phyloP scores from a whole-genome alignment of 2,329 filamentous ascomycete species.

The Calonectria multiphialidica region DNA sequence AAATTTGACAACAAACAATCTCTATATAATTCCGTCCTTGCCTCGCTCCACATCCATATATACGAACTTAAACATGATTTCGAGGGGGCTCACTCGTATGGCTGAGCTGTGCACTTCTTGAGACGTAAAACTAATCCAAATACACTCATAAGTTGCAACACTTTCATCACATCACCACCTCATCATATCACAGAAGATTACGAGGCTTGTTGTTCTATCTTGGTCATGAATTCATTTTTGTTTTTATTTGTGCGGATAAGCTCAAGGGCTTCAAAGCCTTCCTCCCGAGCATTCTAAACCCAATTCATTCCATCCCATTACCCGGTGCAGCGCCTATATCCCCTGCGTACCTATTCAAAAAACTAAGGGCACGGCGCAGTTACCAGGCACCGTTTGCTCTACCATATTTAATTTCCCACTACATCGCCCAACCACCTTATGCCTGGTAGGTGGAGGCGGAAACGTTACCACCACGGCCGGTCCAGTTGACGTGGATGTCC shows the following conservation, averaged over 20 bases:
- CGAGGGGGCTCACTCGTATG: too few species aligned
- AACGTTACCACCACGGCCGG: slow-evolving; percentile 95
- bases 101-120: too few species aligned
- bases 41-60: too few species aligned
- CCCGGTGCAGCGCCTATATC: slow-evolving; percentile 40
- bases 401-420: slow-evolving; percentile 35
- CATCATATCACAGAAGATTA: too few species aligned
- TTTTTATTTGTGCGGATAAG: slow-evolving; percentile 29
- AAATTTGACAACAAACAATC: not conserved
- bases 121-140: too few species aligned
- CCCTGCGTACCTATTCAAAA: slow-evolving; percentile 41
- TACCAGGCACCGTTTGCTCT: slow-evolving; percentile 32
- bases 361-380: slow-evolving; percentile 35
- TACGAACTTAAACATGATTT: too few species aligned
- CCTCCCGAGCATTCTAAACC: slow-evolving; percentile 43
- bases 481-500: slow-evolving; percentile 99
- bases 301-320: slow-evolving; percentile 39
- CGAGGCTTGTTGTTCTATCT: not conserved
- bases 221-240: not conserved
- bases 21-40: too few species aligned
- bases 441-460: slow-evolving; percentile 98
- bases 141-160: too few species aligned
- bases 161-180: not conserved
- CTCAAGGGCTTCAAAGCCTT: slow-evolving; percentile 33
- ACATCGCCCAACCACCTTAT: slow-evolving; percentile 63